Base-by-base conservation (phyloP, 2,329 filamentous ascomycete genomes). In the Fusarium sp. region DNA sequence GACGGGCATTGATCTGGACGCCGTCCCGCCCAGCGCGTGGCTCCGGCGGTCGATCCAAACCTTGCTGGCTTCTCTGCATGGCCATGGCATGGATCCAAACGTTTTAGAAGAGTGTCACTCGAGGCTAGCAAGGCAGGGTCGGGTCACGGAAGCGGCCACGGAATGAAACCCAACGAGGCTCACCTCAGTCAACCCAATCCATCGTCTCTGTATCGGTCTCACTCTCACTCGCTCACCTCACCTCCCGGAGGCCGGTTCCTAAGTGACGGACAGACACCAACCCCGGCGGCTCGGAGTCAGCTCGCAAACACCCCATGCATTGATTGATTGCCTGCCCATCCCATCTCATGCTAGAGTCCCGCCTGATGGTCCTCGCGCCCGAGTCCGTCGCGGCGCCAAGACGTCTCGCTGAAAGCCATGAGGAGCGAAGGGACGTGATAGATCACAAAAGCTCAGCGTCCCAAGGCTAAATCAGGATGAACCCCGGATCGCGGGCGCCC, bases 21-120 rank as follows among this genome's bases (percentile, higher is more conserved):
- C 42, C 40, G 31, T 70, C 44, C 59, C 57, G 55, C n/a, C 29
- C 29, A 56, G 44, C 53, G 44, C 59, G 57, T 67, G 56, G 29
- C 60, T 35, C 31, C 64, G 67, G 44, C 51, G 55, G 68, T 55
- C 68, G 56, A 74, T 67, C 36, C 27, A 74, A 74, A 72, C 65
- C 53, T 49, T 64, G 71, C 27, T 51, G 46, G 46, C 46, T 51
- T 51, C 46, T 51, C 66, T 74, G 36, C 65, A 74, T 74, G 40
- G 40, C 36, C n/a, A 42, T 42, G 40, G n/a, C 40, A 42, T 42
- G 66, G 57, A 64, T 55, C 72, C 71, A 56, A 33, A 72, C 49
- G 46, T 66, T 65, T 66, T 57, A 51, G 44, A 69, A 55, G 27
- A 36, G 20, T 29, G 40, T 35, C 38, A 38, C 53, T 29, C 9